These are phyloP conservation scores for Dipteronia sinensis DNA, from an alignment of 345 rosid genomes.

Conservation along the genomic window DNA sequence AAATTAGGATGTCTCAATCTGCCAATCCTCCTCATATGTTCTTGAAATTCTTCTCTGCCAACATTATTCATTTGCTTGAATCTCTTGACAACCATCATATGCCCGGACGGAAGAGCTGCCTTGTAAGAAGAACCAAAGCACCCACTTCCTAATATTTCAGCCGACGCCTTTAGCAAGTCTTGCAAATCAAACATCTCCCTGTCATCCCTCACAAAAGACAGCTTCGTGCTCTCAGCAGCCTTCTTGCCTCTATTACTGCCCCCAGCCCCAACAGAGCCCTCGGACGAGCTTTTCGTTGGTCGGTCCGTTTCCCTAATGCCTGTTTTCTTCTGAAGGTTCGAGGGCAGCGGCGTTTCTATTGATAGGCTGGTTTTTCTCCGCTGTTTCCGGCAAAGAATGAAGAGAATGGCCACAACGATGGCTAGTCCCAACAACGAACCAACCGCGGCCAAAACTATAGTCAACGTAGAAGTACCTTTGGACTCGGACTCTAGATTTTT, in stretches of 20 bases:
- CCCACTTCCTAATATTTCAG: constrained; percentile 89
- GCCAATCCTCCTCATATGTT: constrained; percentile 83
- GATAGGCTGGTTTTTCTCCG: constrained; percentile 12
- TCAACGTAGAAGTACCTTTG: constrained; percentile 9
- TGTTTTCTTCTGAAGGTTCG: constrained; percentile 47
- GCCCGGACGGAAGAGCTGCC: constrained; percentile 50
- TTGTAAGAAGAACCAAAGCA: constrained; percentile 84
- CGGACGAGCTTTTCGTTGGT: background rate
- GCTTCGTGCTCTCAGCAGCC: constrained; percentile 39
- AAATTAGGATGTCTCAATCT: constrained; percentile 69
- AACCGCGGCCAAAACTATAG: constrained; percentile 27
- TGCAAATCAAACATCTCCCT: constrained; percentile 70
- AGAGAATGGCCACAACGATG: constrained; percentile 14
- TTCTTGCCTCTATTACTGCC: constrained; percentile 28
- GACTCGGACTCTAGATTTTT: background rate
- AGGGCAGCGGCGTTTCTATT: constrained; percentile 44
- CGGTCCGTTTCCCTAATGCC: constrained; percentile 37
- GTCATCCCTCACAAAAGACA: constrained; percentile 70
- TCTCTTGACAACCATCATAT: constrained; percentile 81
- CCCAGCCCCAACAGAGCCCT: constrained; percentile 21
- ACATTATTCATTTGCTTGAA: constrained; percentile 82
- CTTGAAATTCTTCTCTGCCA: constrained; percentile 76
- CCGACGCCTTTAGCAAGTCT: constrained; percentile 80
- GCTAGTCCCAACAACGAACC: constrained; percentile 29
- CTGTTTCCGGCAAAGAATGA: constrained; percentile 27